phyloP scores from a whole-genome alignment of 768 basidiomycete species.

The Gyrodon lividus region DNA sequence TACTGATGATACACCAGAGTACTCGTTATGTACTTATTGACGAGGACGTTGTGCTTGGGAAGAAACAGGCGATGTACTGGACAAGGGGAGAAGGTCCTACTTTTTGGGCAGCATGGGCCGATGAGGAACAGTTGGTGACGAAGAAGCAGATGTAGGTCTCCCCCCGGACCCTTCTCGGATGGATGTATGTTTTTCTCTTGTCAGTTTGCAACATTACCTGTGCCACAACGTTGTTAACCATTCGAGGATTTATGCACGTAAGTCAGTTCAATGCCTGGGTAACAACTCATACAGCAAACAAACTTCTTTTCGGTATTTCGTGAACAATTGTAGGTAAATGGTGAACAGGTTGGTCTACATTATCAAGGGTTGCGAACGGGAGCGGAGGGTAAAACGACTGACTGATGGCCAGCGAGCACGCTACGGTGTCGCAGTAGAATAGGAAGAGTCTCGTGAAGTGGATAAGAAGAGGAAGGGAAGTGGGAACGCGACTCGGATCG shows the following conservation, averaged over 20 bases:
- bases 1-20: constrained; percentile 43
- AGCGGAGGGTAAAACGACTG: constrained; percentile 13
- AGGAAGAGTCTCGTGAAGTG: constrained; percentile 10
- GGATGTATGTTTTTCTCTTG: not conserved
- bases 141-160: constrained; percentile 13
- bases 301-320: constrained; percentile 25
- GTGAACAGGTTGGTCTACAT: constrained; percentile 30
- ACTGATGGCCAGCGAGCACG: constrained; percentile 2
- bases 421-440: constrained; percentile 7
- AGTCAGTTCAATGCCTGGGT: not conserved
- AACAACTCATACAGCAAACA: constrained; percentile 1
- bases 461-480: constrained; percentile 4
- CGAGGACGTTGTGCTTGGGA: constrained; percentile 64
- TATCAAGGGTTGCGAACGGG: constrained; percentile 15
- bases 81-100: constrained; percentile 58
- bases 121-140: constrained; percentile 47
- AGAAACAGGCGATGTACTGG: constrained; percentile 72
- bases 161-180: not conserved
- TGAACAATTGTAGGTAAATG: constrained; percentile 27
- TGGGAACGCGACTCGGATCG: constrained; percentile 4
- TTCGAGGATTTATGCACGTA: not conserved
- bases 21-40: constrained; percentile 83
- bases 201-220: not conserved
- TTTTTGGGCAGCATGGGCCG: constrained; percentile 79
- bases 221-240: not conserved